These are phyloP conservation scores for Cytospora paraplurivora DNA, from an alignment of 2,329 filamentous ascomycete genomes.

Conservation along the genomic window DNA sequence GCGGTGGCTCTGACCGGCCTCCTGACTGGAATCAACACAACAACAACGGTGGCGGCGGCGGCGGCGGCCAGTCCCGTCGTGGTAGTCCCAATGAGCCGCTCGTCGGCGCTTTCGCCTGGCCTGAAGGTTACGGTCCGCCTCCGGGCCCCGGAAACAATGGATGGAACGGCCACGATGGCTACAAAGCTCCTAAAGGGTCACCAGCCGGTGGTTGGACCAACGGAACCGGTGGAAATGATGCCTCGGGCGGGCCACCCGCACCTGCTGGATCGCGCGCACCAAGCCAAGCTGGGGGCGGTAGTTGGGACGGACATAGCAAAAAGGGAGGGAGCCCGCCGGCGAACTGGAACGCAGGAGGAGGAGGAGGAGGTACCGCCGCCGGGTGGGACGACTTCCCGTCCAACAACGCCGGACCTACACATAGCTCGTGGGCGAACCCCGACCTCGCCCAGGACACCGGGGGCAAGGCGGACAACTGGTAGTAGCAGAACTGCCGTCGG, in stretches of 20 bases:
- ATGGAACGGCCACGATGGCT: not conserved
- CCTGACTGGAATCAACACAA: slow-evolving; percentile 1
- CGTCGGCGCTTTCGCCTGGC: slow-evolving; percentile 19
- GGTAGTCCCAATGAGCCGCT: not conserved
- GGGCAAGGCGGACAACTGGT: slow-evolving; percentile 21
- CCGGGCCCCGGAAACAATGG: not conserved
- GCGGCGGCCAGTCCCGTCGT: not conserved
- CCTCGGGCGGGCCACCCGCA: not conserved
- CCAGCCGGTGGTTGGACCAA: too few relatives aligned
- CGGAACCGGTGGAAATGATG: not conserved
- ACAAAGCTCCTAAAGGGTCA: not conserved
- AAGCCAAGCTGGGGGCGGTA: slow-evolving; percentile 1
- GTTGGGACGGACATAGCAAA: slow-evolving; percentile 5
- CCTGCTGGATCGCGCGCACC: not conserved
- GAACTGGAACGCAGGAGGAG: slow-evolving; percentile 5
- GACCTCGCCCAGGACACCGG: slow-evolving; percentile 17
- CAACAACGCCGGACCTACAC: slow-evolving; percentile 18
- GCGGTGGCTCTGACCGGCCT: slow-evolving; percentile 8
- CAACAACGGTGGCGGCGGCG: not conserved
- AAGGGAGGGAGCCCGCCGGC: not conserved
- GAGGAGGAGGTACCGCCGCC: not conserved
- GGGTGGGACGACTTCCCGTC: slow-evolving; percentile 14
- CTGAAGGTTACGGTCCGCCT: slow-evolving; percentile 6
- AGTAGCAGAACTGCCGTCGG: slow-evolving; percentile 11
- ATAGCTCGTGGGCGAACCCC: not conserved